A percentile compares a stretch with the other conserved stretches of the same genome.
phyloP scores from a whole-genome alignment of 495 filamentous ascomycete genomes.

The Trichoderma parareesei region DNA sequence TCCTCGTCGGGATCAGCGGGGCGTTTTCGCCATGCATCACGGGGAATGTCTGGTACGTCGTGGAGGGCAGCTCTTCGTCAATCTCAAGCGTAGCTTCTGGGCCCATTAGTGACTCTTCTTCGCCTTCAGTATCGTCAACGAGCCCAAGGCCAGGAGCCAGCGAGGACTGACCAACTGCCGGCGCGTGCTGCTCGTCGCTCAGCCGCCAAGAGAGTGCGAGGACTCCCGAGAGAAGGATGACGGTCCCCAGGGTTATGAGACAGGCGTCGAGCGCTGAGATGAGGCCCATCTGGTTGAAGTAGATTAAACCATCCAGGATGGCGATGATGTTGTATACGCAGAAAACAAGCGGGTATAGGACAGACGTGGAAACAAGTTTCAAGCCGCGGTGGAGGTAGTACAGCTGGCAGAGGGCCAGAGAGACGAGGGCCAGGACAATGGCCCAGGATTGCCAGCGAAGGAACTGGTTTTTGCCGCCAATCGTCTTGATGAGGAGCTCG shows the following conservation, averaged over 20 bases:
- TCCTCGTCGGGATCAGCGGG: constrained; percentile 28
- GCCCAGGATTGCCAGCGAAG: constrained; percentile 96
- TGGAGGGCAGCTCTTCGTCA: constrained; percentile 27
- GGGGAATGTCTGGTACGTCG: constrained; percentile 41
- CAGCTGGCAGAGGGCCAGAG: constrained; percentile 79
- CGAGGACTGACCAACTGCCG: constrained; percentile 51
- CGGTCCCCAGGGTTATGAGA: constrained; percentile 80
- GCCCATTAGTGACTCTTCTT: constrained; percentile 35
- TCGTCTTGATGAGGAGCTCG: constrained; percentile 88
- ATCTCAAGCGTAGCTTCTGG: constrained; percentile 24
- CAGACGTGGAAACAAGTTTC: constrained; percentile 88
- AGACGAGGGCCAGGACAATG: constrained; percentile 74
- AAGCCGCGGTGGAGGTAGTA: constrained; percentile 93
- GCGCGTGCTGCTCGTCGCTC: constrained; percentile 56
- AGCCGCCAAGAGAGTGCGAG: constrained; percentile 91
- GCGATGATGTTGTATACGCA: constrained; percentile 99
- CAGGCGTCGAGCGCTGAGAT: constrained; percentile 67
- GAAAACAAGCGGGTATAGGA: constrained; percentile 96
- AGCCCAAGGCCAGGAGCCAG: constrained; percentile 64
- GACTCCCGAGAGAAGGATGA: constrained; percentile 79
- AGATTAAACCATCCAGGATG: constrained; percentile 93
- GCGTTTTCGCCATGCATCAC: constrained; percentile 25
- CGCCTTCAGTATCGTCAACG: constrained; percentile 55
- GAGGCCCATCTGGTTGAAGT: constrained; percentile 82
- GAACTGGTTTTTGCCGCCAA: constrained; percentile 88